Evolutionary conservation across 176 grass and related monocot genomes (phyloP), one percentile per base, ranked within the genome.

Genomic region (Carex kokanica): DNA sequence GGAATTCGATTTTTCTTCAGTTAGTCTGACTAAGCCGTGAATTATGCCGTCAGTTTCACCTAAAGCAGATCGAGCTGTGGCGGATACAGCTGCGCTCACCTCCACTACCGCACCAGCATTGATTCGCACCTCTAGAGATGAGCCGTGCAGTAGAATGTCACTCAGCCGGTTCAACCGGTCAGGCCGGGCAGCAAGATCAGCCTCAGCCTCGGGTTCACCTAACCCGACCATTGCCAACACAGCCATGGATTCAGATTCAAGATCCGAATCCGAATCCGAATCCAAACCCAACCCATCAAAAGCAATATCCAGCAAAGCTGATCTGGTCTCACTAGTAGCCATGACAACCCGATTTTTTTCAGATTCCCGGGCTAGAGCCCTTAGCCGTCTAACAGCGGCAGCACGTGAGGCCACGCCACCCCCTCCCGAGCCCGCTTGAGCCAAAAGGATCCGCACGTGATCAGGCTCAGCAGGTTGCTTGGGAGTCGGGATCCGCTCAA

Each of bases 401-500:
- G 74, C 34, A 21, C 87, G 87, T 1, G 77, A 16, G 15, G 62
- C 52, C 18, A 51, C 6, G 9, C 27, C 47, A 56, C 34, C 60
- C 9, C 64, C 58, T 41, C 5, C 57, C 34, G 45, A 80, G 74
- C 0, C 7, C 32, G 18, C 90, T 81, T 95, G 89, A 1, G 77
- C 60, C 36, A 99, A 31, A 2, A 99, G 89, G 62, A 91, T 89
- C 54, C 91, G 89, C 43, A 99, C 89, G 36, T 93, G 88, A 74
- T 92, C 85, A 0, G 93, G 96, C 81, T 99, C 96, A 6, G 96
- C 96, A 0, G 96, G 93, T 59, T 99, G 96, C 86, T 95, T 95
- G 8, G 96, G 96, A 13, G 96, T 99, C 3, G 96, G 93, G 89
- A 99, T 99, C 64, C 96, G 93, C 86, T 99, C 96, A 3, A 99